phyloP scores from a whole-genome alignment of 106 monocot genomes.

The Dendrobium nobile region DNA sequence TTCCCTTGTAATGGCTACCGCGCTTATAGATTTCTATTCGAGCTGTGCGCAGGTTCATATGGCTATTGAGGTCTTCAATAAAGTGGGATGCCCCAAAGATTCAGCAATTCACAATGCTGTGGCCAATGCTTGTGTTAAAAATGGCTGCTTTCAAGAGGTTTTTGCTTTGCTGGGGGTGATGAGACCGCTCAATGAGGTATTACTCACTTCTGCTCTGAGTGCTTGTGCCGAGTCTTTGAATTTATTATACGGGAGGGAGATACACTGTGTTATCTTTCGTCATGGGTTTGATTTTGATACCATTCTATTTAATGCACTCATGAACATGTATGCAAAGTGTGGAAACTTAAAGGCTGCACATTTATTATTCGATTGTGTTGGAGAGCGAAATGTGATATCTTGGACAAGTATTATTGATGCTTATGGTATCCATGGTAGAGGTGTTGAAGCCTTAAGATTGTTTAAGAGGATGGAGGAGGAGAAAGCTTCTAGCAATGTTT shows the following conservation, averaged over 20 bases:
- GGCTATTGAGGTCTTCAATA: constrained; percentile 19
- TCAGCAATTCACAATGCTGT: constrained; percentile 21
- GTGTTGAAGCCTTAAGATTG: constrained; percentile 22
- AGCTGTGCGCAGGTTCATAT: constrained; percentile 21
- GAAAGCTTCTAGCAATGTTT: background rate
- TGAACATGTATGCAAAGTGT: constrained; percentile 49
- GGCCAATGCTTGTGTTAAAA: constrained; percentile 22
- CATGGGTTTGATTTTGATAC: constrained; percentile 20
- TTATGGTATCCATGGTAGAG: constrained; percentile 36
- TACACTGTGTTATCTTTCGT: constrained; percentile 27
- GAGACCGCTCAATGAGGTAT: constrained; percentile 7
- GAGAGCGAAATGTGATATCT: constrained; percentile 27
- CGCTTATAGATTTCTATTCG: constrained; percentile 31
- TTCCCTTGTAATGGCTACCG: constrained; percentile 26
- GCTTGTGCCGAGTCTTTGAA: constrained; percentile 26
- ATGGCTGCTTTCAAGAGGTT: constrained; percentile 19
- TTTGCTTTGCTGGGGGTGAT: constrained; percentile 18
- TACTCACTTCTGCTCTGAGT: constrained; percentile 22
- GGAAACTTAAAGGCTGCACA: constrained; percentile 15
- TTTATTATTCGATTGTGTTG: constrained; percentile 13
- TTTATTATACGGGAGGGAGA: constrained; percentile 30
- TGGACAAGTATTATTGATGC: constrained; percentile 56
- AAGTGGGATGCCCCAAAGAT: constrained; percentile 22
- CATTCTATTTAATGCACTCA: constrained; percentile 29
- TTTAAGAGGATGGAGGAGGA: constrained; percentile 26